These are phyloP conservation scores for Lecanicillium sp. DNA, from an alignment of 2,329 filamentous ascomycete genomes.

Conservation along the genomic window DNA sequence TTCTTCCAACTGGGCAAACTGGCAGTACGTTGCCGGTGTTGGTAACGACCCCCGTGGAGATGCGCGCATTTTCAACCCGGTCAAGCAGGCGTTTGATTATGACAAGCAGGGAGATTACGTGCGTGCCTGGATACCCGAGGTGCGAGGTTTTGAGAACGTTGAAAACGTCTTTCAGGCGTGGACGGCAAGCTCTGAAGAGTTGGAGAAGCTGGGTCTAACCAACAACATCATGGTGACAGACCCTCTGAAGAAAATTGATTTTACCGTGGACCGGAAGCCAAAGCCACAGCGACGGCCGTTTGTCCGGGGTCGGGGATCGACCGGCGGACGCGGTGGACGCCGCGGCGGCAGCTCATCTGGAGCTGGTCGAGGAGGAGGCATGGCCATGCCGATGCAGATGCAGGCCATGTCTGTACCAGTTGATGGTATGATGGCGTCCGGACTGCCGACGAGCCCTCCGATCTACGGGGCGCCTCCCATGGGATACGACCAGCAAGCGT, in stretches of 20 bases:
- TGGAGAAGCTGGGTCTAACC: constrained; percentile 49
- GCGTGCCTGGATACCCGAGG: constrained; percentile 65
- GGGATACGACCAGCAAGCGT: constrained; percentile 6
- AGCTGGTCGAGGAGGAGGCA: constrained; percentile 4
- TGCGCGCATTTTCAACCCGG: constrained; percentile 70
- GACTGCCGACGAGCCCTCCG: neutral
- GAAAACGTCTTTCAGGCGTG: constrained; percentile 65
- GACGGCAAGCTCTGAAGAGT: constrained; percentile 54
- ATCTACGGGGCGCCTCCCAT: constrained; percentile 6
- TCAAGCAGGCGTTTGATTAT: constrained; percentile 76
- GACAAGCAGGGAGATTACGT: constrained; percentile 65
- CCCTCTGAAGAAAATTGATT: constrained; percentile 61
- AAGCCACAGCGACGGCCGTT: constrained; percentile 20
- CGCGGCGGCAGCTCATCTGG: constrained; percentile 17
- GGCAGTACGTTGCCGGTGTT: constrained; percentile 76
- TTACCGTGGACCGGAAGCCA: constrained; percentile 49
- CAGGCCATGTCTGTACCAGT: neutral
- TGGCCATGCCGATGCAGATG: constrained; percentile 1
- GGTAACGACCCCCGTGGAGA: constrained; percentile 72
- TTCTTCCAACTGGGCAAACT: constrained; percentile 73
- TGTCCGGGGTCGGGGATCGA: constrained; percentile 20
- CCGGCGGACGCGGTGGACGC: constrained; percentile 12
- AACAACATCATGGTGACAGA: constrained; percentile 60
- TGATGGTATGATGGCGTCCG: neutral
- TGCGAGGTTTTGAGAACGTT: constrained; percentile 46